Evolutionary conservation across 2,329 filamentous ascomycete species (phyloP).

Genomic region (Neodidymelliopsis sp.): DNA sequence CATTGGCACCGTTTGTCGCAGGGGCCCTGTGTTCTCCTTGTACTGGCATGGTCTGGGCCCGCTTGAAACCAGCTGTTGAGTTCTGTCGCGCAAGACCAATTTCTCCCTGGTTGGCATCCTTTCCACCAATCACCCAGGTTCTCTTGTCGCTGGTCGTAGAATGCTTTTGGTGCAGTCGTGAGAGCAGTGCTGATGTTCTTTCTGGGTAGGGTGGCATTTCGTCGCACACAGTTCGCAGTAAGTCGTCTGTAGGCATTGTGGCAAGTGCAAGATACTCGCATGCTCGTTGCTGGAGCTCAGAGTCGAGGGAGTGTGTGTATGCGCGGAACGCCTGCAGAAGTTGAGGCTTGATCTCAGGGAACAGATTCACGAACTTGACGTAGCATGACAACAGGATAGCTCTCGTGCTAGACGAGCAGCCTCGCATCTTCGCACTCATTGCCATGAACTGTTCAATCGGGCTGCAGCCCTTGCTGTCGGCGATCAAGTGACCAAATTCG

Average conservation of each 20-base stretch:
- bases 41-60: slow-evolving; percentile 73
- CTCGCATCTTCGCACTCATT: slow-evolving; percentile 86
- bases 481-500: slow-evolving; percentile 96
- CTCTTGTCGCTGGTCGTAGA: slow-evolving; percentile 91
- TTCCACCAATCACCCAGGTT: slow-evolving; percentile 97
- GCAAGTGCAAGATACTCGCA: slow-evolving; percentile 93
- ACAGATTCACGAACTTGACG: slow-evolving; percentile 97
- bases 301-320: slow-evolving; percentile 93
- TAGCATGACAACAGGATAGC: slow-evolving; percentile 96
- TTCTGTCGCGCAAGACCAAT: slow-evolving; percentile 77
- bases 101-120: slow-evolving; percentile 90
- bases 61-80: slow-evolving; percentile 73
- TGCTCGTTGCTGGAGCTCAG: slow-evolving; percentile 93
- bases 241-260: slow-evolving; percentile 84
- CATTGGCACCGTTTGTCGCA: slow-evolving; percentile 53
- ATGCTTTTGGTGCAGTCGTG: slow-evolving; percentile 92
- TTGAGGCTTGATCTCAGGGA: slow-evolving; percentile 97
- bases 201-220: slow-evolving; percentile 99
- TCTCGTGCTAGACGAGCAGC: slow-evolving; percentile 85
- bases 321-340: slow-evolving; percentile 87
- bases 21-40: slow-evolving; percentile 38
- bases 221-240: slow-evolving; percentile 92
- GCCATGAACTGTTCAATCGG: slow-evolving; percentile 97
- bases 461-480: slow-evolving; percentile 88
- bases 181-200: slow-evolving; percentile 87